A percentile compares a stretch with the other conserved stretches of the same genome.
phyloP scores from a whole-genome alignment of 306 rosid genomes.

The Casuarina equisetifolia region DNA sequence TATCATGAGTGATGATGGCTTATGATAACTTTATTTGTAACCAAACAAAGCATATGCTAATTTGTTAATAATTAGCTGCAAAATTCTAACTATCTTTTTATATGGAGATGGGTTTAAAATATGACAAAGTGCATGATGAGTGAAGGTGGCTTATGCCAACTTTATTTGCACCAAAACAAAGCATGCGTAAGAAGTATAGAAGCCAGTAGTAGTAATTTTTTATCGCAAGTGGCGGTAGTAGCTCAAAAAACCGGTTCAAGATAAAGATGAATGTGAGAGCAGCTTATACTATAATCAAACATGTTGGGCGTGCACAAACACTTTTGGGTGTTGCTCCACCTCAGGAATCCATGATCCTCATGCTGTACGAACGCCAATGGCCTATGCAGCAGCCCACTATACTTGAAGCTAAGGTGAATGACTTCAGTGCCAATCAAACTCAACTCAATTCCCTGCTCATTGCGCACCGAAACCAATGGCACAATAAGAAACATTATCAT shows the following conservation, averaged over 20 bases:
- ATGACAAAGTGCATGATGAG: no score
- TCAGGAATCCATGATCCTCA: conserved; percentile 48
- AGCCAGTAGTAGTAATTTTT: not conserved
- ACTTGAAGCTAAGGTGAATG: not conserved
- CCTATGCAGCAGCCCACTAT: not conserved
- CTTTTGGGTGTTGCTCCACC: conserved; percentile 58
- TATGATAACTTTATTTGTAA: no score
- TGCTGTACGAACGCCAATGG: conserved; percentile 1
- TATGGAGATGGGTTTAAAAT: no score
- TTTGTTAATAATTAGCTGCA: no score
- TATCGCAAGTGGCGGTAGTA: not conserved
- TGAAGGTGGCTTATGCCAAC: no score
- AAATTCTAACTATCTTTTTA: no score
- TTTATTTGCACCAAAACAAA: not conserved
- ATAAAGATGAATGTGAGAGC: not conserved
- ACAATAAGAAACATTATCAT: conserved; percentile 27
- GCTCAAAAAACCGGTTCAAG: not conserved
- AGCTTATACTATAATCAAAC: conserved; percentile 7
- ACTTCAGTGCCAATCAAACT: conserved; percentile 3
- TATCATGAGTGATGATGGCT: no score
- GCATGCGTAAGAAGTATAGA: not conserved
- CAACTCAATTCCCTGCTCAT: conserved; percentile 27
- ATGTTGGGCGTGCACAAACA: conserved; percentile 43
- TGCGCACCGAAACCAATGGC: conserved; percentile 34
- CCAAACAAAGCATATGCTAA: no score